Conservation (phyloP, 768 basidiomycete genomes). For the Sporobolomyces phaffii region DNA sequence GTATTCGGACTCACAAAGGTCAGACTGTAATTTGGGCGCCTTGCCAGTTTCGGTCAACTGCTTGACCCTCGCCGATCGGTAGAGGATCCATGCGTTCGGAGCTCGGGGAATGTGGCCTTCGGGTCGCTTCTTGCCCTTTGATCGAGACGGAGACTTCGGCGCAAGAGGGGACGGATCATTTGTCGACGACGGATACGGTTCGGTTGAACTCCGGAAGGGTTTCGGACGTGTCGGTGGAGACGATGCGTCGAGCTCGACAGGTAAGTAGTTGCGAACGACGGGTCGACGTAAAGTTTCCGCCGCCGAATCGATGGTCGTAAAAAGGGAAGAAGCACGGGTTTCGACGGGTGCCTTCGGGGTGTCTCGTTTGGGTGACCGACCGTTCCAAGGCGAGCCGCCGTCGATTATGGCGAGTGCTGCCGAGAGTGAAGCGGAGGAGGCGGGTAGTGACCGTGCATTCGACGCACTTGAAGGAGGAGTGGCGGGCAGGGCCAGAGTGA, state of each 20-base stretch:
- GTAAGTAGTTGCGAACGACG: background rate
- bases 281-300: background rate
- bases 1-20: background rate
- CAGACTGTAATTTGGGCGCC: slow-evolving; percentile 1
- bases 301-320: slow-evolving; percentile 1
- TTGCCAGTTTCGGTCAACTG: background rate
- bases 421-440: background rate
- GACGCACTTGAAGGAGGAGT: background rate
- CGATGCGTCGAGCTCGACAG: background rate
- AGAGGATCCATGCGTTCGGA: slow-evolving; percentile 15
- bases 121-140: slow-evolving; percentile 2
- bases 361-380: too few relatives aligned
- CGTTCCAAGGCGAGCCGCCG: too few relatives aligned
- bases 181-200: slow-evolving; percentile 1
- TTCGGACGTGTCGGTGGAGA: background rate
- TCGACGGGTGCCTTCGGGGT: background rate
- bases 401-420: background rate
- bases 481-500: background rate
- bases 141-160: background rate
- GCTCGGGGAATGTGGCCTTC: slow-evolving; percentile 7
- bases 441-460: background rate
- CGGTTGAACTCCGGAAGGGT: background rate
- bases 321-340: background rate
- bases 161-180: background rate
- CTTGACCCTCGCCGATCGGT: slow-evolving; percentile 3